Conservation (phyloP, 78 protist species). For the Dictyostelium intermedium region DNA sequence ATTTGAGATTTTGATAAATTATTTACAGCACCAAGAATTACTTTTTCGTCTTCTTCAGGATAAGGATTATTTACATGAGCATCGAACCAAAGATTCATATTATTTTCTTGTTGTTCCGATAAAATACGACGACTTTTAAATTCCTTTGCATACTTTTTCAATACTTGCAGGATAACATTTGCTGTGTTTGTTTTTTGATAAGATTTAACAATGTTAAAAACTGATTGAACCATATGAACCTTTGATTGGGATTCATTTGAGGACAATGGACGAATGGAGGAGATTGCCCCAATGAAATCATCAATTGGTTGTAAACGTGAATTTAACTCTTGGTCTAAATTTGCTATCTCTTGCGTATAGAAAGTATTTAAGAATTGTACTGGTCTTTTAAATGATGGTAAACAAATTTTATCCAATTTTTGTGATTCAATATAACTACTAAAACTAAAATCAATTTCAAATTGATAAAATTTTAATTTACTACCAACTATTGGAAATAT, state of each 20-base stretch:
- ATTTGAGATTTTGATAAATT: constrained; percentile 57
- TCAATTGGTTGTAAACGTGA: not conserved
- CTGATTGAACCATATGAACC: not conserved
- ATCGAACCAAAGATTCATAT: constrained; percentile 23
- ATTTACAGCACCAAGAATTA: constrained; percentile 22
- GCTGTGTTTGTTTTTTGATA: constrained; percentile 48
- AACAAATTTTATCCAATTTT: constrained; percentile 1
- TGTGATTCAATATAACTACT: constrained; percentile 5
- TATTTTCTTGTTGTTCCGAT: not conserved
- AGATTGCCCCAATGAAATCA: not conserved
- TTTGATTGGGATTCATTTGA: not conserved
- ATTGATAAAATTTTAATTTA: not conserved
- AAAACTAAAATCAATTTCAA: constrained; percentile 6
- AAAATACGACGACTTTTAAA: constrained; percentile 26
- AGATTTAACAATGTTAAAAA: constrained; percentile 22
- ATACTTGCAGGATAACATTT: constrained; percentile 23
- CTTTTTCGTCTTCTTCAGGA: constrained; percentile 53
- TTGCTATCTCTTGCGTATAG: not conserved
- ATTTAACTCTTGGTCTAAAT: not conserved
- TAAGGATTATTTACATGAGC: constrained; percentile 5
- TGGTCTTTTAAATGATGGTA: not conserved
- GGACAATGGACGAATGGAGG: not conserved
- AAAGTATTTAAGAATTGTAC: not conserved
- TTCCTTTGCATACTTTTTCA: constrained; percentile 47
- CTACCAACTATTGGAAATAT: not conserved